Conservation (phyloP, 495 filamentous ascomycete species). For the Penicillium turbatum region DNA sequence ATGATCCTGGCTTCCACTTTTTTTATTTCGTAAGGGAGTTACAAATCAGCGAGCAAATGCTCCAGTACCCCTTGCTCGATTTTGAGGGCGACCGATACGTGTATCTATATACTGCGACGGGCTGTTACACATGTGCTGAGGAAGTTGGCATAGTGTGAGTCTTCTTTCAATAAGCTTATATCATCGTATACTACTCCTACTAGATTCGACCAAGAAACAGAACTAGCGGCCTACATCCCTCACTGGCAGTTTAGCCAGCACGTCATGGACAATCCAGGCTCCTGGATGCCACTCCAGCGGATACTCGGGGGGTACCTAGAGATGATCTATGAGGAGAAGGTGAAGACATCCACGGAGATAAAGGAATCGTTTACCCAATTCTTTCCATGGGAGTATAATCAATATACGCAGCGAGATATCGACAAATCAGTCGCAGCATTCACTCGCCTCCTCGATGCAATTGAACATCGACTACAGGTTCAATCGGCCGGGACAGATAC, state of each 20-base stretch:
- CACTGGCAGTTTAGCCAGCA: constrained; percentile 1
- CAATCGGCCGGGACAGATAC: neutral
- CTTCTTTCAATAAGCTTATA: too few relatives aligned
- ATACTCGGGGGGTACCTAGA: constrained; percentile 7
- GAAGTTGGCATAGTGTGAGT: constrained; percentile 13
- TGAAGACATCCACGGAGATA: constrained; percentile 2
- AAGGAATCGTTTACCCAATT: neutral
- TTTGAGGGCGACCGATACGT: constrained; percentile 6
- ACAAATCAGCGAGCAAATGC: neutral
- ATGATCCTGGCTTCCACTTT: constrained; percentile 6
- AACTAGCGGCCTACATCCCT: constrained; percentile 9
- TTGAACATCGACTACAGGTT: constrained; percentile 6
- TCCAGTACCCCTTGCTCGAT: constrained; percentile 3
- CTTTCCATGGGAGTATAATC: constrained; percentile 13
- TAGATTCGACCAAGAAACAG: constrained; percentile 16
- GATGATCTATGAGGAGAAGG: constrained; percentile 12
- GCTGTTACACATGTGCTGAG: constrained; percentile 7
- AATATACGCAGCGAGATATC: constrained; percentile 8
- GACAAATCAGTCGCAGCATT: constrained; percentile 9
- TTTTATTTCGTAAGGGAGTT: constrained; percentile 8
- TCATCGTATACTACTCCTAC: too few relatives aligned
- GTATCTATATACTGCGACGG: constrained; percentile 4
- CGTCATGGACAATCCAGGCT: neutral
- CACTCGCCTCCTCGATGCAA: constrained; percentile 15
- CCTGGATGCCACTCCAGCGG: constrained; percentile 8